Percentiles rank a stretch among this genome's conserved stretches.
Evolutionary conservation across 495 filamentous ascomycete genomes (phyloP).

Genomic region (Aspergillus asperescens): DNA sequence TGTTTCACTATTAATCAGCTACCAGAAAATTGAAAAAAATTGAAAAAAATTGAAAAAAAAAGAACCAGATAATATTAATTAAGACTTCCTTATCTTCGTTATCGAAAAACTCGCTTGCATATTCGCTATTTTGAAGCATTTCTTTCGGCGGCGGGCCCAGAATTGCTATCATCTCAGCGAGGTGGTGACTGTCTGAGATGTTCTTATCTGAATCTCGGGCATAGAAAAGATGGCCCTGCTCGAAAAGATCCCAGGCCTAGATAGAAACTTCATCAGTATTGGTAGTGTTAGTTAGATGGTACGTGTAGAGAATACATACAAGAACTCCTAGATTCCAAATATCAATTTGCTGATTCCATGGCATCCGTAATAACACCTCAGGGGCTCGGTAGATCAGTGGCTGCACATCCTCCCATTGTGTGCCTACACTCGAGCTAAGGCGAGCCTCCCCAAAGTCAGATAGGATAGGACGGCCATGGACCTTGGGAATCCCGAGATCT

Average conservation of each 20-base stretch:
- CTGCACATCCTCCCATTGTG: constrained; percentile 19
- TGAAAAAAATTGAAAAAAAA: neutral
- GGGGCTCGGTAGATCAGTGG: constrained; percentile 38
- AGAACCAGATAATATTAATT: too few relatives aligned
- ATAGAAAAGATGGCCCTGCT: constrained; percentile 38
- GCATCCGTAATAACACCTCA: constrained; percentile 34
- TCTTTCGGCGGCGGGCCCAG: constrained; percentile 38
- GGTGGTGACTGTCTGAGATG: constrained; percentile 33
- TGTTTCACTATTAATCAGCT: neutral
- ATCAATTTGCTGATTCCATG: constrained; percentile 37
- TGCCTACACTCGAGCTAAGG: constrained; percentile 11
- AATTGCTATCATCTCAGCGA: constrained; percentile 39
- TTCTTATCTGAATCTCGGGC: constrained; percentile 29
- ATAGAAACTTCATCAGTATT: neutral
- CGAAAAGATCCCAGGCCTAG: constrained; percentile 44
- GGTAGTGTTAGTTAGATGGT: neutral
- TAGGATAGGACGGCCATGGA: constrained; percentile 19
- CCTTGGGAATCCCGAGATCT: neutral
- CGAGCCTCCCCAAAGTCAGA: constrained; percentile 30
- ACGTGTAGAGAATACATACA: constrained; percentile 21
- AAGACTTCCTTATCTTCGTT: constrained; percentile 23
- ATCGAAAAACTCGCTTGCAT: constrained; percentile 25
- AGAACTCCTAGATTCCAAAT: constrained; percentile 41
- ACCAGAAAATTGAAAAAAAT: neutral
- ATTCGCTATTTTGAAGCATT: constrained; percentile 26